Evolutionary conservation across 164 flowering plant genomes (phyloP), one percentile per base, ranked within the genome.

Genomic region (Annona cherimola): DNA sequence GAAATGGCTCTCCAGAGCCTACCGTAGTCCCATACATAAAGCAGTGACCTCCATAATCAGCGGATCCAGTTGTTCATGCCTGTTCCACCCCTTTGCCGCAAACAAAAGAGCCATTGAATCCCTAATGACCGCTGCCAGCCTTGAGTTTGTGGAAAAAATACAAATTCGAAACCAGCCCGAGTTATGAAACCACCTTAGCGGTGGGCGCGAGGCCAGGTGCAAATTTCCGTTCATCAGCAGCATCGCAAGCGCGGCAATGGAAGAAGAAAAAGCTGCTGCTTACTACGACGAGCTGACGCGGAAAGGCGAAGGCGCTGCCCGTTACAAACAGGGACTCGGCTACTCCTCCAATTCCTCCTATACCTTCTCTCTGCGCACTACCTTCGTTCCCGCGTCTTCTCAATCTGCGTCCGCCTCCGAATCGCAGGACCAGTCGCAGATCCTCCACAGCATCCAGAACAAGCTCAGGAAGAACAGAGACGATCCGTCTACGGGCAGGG

Each of bases 201-300:
- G 35, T 26, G 35, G 35, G 35, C 35, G 35, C 35, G 35, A 26
- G 35, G 35, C 35, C 35, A 26, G 35, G 35, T 26, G 35, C 35
- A 26, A 26, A 26, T 26, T 26, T 26, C 35, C 39, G 16, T 5
- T 54, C 20, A 14, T 20, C 40, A 14, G 42, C 77, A 9, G 59
- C 44, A 69, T 26, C 35, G 35, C 35, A 26, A 26, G 35, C 35
- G 35, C 35, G 35, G 35, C 35, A 26, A 92, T 94, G 98, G 98
- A 92, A 83, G 98, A 95, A 81, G 88, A 81, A 41, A 95, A 90
- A 72, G 92, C 95, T 0, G 93, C 93, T 18, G 97, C 97, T 4
- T 90, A 90, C 83, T 95, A 91, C 88, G 94, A 95, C 67, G 99
- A 95, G 80, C 85, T 95, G 40, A 88, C 93, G 2, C 93, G 96